Conservation (phyloP, 1,284 basidiomycete genomes). For the Cutaneotrichosporon sp. region DNA sequence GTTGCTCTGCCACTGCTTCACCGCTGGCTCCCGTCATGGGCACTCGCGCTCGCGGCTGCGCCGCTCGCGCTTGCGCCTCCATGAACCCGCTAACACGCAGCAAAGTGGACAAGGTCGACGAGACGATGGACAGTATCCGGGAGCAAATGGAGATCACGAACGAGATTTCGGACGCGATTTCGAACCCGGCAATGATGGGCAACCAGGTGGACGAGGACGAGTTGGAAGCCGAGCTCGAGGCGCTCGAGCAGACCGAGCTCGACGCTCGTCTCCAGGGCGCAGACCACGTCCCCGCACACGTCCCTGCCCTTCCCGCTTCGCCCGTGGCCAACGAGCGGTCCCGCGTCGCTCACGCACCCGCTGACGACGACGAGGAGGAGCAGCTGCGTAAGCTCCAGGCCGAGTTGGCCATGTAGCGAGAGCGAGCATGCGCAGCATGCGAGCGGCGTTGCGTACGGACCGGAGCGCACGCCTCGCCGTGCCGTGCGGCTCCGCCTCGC, state of each 20-base stretch:
- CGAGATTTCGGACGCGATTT: conserved; percentile 93
- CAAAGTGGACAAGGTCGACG: conserved; percentile 85
- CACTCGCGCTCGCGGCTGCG: too few species aligned
- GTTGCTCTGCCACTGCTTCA: not conserved
- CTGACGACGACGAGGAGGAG: conserved; percentile 88
- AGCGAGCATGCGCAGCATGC: too few species aligned
- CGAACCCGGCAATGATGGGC: conserved; percentile 66
- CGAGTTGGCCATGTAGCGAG: conserved; percentile 69
- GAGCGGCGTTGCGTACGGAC: too few species aligned
- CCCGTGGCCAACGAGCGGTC: not conserved
- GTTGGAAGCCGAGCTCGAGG: conserved; percentile 75
- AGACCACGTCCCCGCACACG: conserved; percentile 83
- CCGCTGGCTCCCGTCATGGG: too few species aligned
- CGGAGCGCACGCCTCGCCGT: too few species aligned
- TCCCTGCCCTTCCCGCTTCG: conserved; percentile 54
- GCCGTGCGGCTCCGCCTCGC: too few species aligned
- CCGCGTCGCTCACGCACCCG: conserved; percentile 44
- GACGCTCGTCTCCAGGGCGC: conserved; percentile 82
- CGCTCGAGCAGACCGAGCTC: conserved; percentile 86
- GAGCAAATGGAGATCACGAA: conserved; percentile 92
- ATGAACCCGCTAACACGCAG: conserved; percentile 53
- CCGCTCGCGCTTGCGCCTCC: not conserved
- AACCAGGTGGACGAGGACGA: conserved; percentile 75
- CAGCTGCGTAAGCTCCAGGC: conserved; percentile 90
- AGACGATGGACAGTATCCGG: conserved; percentile 81